Evolutionary conservation across 352 stramenopile species (phyloP).

Genomic region (Plasmopara viticola): DNA sequence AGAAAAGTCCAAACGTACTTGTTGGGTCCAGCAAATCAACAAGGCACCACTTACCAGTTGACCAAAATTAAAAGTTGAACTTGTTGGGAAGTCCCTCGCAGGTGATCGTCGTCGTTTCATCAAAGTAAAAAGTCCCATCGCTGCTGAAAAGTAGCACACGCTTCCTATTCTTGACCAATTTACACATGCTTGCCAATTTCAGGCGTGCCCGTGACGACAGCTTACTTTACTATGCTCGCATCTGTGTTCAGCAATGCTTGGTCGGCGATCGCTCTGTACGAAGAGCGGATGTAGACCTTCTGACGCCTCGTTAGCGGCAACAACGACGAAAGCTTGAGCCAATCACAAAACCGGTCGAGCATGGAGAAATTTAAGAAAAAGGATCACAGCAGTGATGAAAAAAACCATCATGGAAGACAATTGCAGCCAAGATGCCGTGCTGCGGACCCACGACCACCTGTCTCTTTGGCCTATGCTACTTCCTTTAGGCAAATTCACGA

Average conservation of each 20-base stretch:
- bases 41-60: neutral
- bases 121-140: neutral
- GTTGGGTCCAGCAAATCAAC: conserved; percentile 1
- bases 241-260: neutral
- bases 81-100: neutral
- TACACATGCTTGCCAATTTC: conserved; percentile 2
- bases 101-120: neutral
- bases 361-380: conserved; percentile 1
- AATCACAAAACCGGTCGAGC: neutral
- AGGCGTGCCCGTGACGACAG: conserved; percentile 3
- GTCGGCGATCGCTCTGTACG: too few relatives aligned
- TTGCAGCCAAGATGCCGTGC: neutral
- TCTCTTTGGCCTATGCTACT: too few relatives aligned
- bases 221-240: too few relatives aligned
- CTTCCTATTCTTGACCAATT: conserved; percentile 4
- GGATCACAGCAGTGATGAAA: conserved; percentile 3
- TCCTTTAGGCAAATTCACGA: too few relatives aligned
- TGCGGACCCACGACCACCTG: conserved; percentile 2
- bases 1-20: neutral
- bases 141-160: conserved; percentile 1
- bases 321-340: neutral
- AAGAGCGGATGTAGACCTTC: neutral
- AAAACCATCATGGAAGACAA: neutral
- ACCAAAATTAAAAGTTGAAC: neutral
- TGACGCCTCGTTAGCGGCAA: conserved; percentile 1